A percentile compares a stretch with the other conserved stretches of the same genome.
Evolutionary conservation across 2,329 filamentous ascomycete species (phyloP).

Genomic region (Penicillium decumbens): DNA sequence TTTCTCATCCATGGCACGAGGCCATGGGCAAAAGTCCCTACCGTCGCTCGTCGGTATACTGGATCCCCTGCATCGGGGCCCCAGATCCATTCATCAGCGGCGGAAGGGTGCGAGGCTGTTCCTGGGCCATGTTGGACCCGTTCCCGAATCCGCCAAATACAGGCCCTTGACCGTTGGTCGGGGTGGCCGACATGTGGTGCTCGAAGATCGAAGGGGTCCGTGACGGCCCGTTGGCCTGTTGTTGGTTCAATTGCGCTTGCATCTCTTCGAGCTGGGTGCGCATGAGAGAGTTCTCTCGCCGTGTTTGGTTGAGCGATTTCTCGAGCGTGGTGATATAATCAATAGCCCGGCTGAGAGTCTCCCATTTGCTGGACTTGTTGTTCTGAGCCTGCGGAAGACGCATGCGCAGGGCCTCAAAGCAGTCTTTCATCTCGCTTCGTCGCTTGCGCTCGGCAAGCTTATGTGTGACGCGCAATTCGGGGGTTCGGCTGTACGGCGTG

Average conservation of each 20-base stretch:
- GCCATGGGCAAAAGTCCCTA: conserved; percentile 18
- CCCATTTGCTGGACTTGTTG: conserved; percentile 52
- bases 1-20: conserved; percentile 20
- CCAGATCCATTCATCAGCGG: conserved; percentile 44
- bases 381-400: conserved; percentile 45
- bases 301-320: conserved; percentile 35
- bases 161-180: conserved; percentile 33
- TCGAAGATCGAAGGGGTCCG: conserved; percentile 33
- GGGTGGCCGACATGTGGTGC: conserved; percentile 33
- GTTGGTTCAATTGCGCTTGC: conserved; percentile 38
- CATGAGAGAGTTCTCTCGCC: conserved; percentile 38
- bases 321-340: conserved; percentile 47
- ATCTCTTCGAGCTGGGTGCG: conserved; percentile 37
- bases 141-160: conserved; percentile 30
- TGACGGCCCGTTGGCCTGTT: conserved; percentile 32
- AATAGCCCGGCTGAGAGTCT: conserved; percentile 47
- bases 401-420: conserved; percentile 45
- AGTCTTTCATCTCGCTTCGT: conserved; percentile 51
- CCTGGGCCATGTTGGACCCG: conserved; percentile 30
- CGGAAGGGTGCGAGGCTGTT: conserved; percentile 46
- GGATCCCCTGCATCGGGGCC: conserved; percentile 49
- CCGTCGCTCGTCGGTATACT: conserved; percentile 48
- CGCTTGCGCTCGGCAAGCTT: conserved; percentile 50
- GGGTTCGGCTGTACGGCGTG: conserved; percentile 49
- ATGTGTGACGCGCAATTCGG: conserved; percentile 48